Percentiles rank a stretch among this genome's conserved stretches.
Conservation (phyloP, 1,284 basidiomycete species). For the Cryptococcus amylolentus region DNA sequence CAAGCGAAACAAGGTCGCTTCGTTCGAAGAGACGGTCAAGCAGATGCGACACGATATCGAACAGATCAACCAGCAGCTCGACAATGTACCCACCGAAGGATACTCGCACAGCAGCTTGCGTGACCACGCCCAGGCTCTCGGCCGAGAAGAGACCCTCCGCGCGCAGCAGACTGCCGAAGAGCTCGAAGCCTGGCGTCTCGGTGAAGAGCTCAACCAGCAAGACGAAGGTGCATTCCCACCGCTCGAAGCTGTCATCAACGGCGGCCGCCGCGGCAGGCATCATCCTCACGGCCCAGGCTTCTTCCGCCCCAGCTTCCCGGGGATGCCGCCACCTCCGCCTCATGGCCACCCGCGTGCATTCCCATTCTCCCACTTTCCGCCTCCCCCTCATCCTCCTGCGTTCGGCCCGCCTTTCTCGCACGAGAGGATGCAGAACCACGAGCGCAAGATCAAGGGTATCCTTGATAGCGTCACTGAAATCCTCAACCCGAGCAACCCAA, state of each 20-base stretch:
- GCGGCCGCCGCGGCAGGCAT: not conserved
- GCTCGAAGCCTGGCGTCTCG: slow-evolving; percentile 36
- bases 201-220: slow-evolving; percentile 18
- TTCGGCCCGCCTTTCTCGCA: slow-evolving; percentile 1
- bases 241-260: slow-evolving; percentile 31
- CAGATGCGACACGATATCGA: slow-evolving; percentile 19
- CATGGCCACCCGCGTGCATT: not conserved
- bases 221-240: slow-evolving; percentile 33
- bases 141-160: slow-evolving; percentile 21
- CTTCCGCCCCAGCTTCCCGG: slow-evolving; percentile 1
- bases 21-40: slow-evolving; percentile 24
- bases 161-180: slow-evolving; percentile 33
- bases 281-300: slow-evolving; percentile 9
- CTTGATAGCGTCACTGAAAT: slow-evolving; percentile 27
- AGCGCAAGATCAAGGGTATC: slow-evolving; percentile 2
- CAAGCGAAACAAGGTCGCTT: slow-evolving; percentile 30
- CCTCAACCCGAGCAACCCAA: slow-evolving; percentile 16
- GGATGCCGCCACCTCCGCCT: slow-evolving; percentile 7
- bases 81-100: slow-evolving; percentile 13
- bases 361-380: slow-evolving; percentile 2
- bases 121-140: slow-evolving; percentile 27
- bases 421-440: not conserved
- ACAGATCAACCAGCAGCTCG: slow-evolving; percentile 28
- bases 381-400: slow-evolving; percentile 6
- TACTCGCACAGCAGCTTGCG: slow-evolving; percentile 18